phyloP scores from a whole-genome alignment of 345 rosid species.

The Corchorus capsularis region DNA sequence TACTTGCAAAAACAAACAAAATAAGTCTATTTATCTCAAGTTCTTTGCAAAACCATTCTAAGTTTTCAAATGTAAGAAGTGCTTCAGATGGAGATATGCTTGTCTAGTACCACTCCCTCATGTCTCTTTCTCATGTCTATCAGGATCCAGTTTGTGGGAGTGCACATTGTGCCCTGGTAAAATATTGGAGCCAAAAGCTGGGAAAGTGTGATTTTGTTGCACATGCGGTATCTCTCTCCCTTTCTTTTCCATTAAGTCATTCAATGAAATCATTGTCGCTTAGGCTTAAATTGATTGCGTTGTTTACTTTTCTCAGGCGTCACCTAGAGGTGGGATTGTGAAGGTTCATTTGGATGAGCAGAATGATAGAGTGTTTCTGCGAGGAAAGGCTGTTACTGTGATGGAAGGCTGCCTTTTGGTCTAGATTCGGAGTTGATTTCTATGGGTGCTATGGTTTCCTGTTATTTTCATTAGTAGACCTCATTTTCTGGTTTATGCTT shows the following conservation, averaged over 20 bases:
- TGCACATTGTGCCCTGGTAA: conserved; percentile 75
- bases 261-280: too few species aligned
- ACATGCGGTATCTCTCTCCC: conserved; percentile 42
- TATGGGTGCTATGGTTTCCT: neutral
- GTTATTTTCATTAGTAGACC: neutral
- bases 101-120: neutral
- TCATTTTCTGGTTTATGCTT: neutral
- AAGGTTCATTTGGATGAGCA: conserved; percentile 45
- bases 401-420: conserved; percentile 71
- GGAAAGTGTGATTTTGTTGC: conserved; percentile 64
- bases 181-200: conserved; percentile 70
- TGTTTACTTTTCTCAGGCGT: conserved; percentile 43
- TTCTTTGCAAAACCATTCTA: neutral
- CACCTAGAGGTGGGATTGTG: conserved; percentile 58
- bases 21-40: neutral
- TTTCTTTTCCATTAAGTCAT: neutral
- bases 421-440: conserved; percentile 27
- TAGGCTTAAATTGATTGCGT: neutral
- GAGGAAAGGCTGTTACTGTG: conserved; percentile 62
- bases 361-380: conserved; percentile 58
- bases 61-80: neutral
- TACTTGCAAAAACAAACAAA: neutral
- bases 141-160: conserved; percentile 89
- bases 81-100: neutral
- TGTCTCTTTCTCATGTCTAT: conserved; percentile 13